phyloP scores from a whole-genome alignment of 2,329 filamentous ascomycete genomes.

The Hymenoscyphus repandus region DNA sequence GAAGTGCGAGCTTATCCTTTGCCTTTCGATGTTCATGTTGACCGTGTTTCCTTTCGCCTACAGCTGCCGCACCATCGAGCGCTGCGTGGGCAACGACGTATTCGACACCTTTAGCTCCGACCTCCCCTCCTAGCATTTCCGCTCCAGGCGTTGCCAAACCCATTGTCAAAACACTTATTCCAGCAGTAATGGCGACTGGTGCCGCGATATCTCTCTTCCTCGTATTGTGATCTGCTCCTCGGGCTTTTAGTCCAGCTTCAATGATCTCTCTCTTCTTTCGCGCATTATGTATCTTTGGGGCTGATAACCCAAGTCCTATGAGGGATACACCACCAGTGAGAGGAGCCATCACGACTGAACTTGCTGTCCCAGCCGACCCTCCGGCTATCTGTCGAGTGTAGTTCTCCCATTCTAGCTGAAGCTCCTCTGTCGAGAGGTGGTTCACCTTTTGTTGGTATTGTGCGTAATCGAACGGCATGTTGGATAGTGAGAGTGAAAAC shows the following conservation, averaged over 20 bases:
- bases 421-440: slow-evolving; percentile 33
- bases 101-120: slow-evolving; percentile 35
- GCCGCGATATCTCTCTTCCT: slow-evolving; percentile 38
- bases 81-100: slow-evolving; percentile 34
- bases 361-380: slow-evolving; percentile 37
- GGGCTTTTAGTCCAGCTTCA: slow-evolving; percentile 33
- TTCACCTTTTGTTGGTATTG: slow-evolving; percentile 37
- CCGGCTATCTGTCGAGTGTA: slow-evolving; percentile 38
- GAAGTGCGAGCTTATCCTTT: slow-evolving; percentile 30
- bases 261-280: slow-evolving; percentile 39
- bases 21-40: slow-evolving; percentile 33
- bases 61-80: slow-evolving; percentile 34
- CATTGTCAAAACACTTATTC: slow-evolving; percentile 34
- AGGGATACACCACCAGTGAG: slow-evolving; percentile 36
- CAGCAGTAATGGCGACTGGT: slow-evolving; percentile 36
- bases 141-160: slow-evolving; percentile 34
- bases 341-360: slow-evolving; percentile 35
- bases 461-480: slow-evolving; percentile 39
- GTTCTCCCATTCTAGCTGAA: slow-evolving; percentile 39
- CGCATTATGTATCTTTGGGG: slow-evolving; percentile 38
- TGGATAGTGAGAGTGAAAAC: not conserved
- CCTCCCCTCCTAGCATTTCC: slow-evolving; percentile 33
- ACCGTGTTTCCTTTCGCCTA: slow-evolving; percentile 34
- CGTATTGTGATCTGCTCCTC: slow-evolving; percentile 33
- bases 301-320: slow-evolving; percentile 36